A percentile compares a stretch with the other conserved stretches of the same genome.
Conservation (phyloP, 2,329 filamentous ascomycete genomes). For the Alternaria angustiovoidea region DNA sequence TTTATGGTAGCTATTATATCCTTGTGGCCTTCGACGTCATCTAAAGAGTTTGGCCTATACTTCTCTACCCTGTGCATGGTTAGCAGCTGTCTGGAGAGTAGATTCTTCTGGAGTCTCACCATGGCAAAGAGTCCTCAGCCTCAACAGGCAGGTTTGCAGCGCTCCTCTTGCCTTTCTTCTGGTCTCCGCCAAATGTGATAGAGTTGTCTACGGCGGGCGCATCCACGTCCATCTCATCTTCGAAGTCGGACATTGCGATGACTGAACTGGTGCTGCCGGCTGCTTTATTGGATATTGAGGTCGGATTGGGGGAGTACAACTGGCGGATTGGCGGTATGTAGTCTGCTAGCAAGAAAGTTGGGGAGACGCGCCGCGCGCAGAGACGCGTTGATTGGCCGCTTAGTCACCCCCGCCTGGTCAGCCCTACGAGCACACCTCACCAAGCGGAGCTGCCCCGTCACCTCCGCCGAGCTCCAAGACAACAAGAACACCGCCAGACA, state of each 20-base stretch:
- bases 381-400: slow-evolving; percentile 49
- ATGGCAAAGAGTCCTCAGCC: slow-evolving; percentile 91
- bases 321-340: neutral
- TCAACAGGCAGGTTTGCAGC: slow-evolving; percentile 93
- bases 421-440: slow-evolving; percentile 44
- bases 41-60: slow-evolving; percentile 86
- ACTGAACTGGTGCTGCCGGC: neutral
- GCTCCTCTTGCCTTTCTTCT: slow-evolving; percentile 87
- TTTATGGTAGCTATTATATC: slow-evolving; percentile 98
- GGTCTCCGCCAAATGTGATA: slow-evolving; percentile 76
- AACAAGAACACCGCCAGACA: slow-evolving; percentile 30
- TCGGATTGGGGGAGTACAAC: neutral
- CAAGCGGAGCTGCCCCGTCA: slow-evolving; percentile 41
- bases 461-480: slow-evolving; percentile 34
- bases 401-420: slow-evolving; percentile 44
- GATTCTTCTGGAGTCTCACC: slow-evolving; percentile 61
- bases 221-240: slow-evolving; percentile 74
- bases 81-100: neutral
- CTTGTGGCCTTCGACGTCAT: slow-evolving; percentile 94
- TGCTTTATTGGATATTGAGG: neutral
- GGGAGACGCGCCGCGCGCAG: slow-evolving; percentile 27
- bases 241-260: slow-evolving; percentile 62
- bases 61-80: slow-evolving; percentile 81
- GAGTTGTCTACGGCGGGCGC: slow-evolving; percentile 59
- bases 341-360: neutral